Evolutionary conservation across 2,329 filamentous ascomycete genomes (phyloP).

Genomic region (Raffaelea albimanens): DNA sequence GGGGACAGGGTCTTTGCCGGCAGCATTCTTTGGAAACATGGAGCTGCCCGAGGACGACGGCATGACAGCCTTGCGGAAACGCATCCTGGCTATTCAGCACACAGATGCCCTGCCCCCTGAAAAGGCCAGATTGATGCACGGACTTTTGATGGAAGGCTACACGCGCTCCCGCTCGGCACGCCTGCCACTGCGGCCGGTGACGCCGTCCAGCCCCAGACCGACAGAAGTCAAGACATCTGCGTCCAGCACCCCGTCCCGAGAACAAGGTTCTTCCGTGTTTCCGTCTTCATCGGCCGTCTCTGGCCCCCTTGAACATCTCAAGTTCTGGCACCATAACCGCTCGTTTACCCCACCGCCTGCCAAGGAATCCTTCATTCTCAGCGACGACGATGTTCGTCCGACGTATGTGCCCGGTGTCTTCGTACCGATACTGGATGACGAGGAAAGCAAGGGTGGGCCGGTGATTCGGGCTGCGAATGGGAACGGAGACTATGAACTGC

Average conservation of each 20-base stretch:
- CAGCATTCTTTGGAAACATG: conserved; percentile 18
- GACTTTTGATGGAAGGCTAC: conserved; percentile 61
- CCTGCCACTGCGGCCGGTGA: conserved; percentile 16
- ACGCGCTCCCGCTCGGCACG: conserved; percentile 27
- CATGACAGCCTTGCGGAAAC: conserved; percentile 56
- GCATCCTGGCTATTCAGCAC: conserved; percentile 60
- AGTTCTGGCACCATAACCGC: conserved; percentile 43
- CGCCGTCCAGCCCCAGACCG: conserved; percentile 12
- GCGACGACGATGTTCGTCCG: conserved; percentile 53
- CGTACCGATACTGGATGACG: neutral
- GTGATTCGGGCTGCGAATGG: conserved; percentile 18
- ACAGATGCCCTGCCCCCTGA: conserved; percentile 47
- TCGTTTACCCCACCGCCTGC: conserved; percentile 24
- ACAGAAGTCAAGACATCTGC: conserved; percentile 20
- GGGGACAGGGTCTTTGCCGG: conserved; percentile 2
- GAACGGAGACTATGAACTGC: conserved; percentile 14
- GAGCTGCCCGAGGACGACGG: conserved; percentile 68
- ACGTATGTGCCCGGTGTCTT: conserved; percentile 47
- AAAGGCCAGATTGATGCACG: conserved; percentile 65
- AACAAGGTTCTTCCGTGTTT: no score
- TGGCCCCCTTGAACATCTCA: conserved; percentile 43
- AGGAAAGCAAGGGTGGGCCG: neutral
- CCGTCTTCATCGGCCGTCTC: neutral
- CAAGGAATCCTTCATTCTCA: conserved; percentile 38
- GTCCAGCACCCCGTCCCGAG: conserved; percentile 26